These are phyloP conservation scores for Globisporangium perplexum DNA, from an alignment of 352 stramenopile species.

Conservation along the genomic window DNA sequence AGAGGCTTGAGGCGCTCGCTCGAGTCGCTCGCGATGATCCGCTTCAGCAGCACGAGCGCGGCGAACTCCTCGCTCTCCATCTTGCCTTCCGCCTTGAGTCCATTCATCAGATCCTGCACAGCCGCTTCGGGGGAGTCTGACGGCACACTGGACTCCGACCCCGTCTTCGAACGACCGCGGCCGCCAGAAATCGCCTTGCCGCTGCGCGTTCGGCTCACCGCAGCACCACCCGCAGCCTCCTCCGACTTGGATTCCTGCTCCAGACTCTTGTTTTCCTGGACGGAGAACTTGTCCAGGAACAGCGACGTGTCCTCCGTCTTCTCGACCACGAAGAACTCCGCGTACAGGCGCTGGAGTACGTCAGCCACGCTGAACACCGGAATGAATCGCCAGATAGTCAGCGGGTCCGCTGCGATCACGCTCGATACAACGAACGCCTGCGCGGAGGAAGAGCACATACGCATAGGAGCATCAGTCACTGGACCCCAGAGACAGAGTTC, in stretches of 20 bases:
- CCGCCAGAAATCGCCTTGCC: constrained; percentile 14
- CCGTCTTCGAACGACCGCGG: neutral
- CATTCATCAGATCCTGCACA: constrained; percentile 30
- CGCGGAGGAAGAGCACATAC: constrained; percentile 2
- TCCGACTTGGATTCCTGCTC: constrained; percentile 4
- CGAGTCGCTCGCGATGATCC: constrained; percentile 45
- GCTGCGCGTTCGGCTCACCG: constrained; percentile 14
- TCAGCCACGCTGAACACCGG: constrained; percentile 78
- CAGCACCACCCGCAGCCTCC: neutral
- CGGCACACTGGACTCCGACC: neutral
- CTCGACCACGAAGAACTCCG: constrained; percentile 67
- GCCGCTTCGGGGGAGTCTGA: neutral
- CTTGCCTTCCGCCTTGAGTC: constrained; percentile 22
- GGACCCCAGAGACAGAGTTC: neutral
- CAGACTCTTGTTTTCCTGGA: constrained; percentile 9
- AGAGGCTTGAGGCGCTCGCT: constrained; percentile 61
- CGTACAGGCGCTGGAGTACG: constrained; percentile 66
- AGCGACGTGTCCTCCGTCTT: constrained; percentile 54
- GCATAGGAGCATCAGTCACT: neutral
- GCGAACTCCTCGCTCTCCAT: constrained; percentile 37
- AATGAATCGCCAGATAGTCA: constrained; percentile 73
- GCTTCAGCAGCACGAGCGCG: constrained; percentile 43
- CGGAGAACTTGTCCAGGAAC: constrained; percentile 66
- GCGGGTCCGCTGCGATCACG: constrained; percentile 59
- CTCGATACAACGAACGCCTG: constrained; percentile 83